phyloP scores from a whole-genome alignment of 805 yeast genomes.

The Schizosaccharomyces osmophilus region DNA sequence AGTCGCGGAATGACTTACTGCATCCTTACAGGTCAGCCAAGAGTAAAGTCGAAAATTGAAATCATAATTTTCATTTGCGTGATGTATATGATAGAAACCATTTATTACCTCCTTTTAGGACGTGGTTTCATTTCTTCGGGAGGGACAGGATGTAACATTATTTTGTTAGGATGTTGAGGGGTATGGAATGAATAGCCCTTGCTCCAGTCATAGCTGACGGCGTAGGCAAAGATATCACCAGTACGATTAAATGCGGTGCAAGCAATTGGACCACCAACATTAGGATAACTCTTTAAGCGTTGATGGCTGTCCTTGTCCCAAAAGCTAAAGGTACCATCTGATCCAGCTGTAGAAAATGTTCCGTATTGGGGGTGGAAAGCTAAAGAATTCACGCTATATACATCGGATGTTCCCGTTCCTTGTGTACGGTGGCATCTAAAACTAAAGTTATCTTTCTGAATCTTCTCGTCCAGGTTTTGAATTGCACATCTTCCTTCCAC shows the following conservation, averaged over 20 bases:
- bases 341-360: conserved; percentile 79
- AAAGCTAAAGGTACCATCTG: conserved; percentile 79
- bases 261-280: conserved; percentile 38
- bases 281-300: conserved; percentile 58
- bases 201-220: conserved; percentile 85
- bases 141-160: conserved; percentile 61
- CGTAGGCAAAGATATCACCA: conserved; percentile 75
- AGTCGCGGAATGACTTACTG: too few species aligned
- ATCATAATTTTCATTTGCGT: not conserved
- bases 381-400: conserved; percentile 60
- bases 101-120: conserved; percentile 4
- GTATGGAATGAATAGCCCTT: conserved; percentile 53
- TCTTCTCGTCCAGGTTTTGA: conserved; percentile 67
- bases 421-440: conserved; percentile 82
- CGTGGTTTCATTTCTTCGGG: conserved; percentile 55
- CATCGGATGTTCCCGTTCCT: conserved; percentile 33
- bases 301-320: conserved; percentile 92
- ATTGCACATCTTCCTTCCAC: conserved; percentile 91
- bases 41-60: not conserved
- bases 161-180: conserved; percentile 46
- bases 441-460: conserved; percentile 59
- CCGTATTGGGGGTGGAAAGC: conserved; percentile 75
- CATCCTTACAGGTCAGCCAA: not conserved
- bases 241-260: conserved; percentile 58
- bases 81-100: not conserved